These are phyloP conservation scores for Auxenochlorella pyrenoidosa DNA, from an alignment of 139 green algal species.

Conservation along the genomic window DNA sequence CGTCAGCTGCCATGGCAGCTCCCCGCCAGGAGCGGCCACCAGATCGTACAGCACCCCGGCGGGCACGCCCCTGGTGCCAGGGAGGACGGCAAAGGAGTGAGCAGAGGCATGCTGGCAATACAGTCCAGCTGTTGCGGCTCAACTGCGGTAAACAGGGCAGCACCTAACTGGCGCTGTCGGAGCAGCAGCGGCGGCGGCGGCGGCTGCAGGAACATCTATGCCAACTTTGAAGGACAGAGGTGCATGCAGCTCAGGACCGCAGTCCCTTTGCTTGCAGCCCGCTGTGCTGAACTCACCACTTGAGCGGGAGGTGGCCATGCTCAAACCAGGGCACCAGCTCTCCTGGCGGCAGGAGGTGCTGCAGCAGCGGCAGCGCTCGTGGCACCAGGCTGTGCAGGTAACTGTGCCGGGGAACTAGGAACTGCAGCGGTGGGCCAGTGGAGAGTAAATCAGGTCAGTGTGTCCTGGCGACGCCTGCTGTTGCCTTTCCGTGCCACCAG, in stretches of 20 bases:
- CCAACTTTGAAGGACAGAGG: too few species aligned
- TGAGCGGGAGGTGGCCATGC: conserved; percentile 52
- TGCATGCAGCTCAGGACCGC: too few species aligned
- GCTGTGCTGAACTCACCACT: conserved; percentile 52
- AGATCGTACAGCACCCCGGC: conserved; percentile 65
- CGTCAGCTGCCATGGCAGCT: conserved; percentile 45
- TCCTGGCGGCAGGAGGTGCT: conserved; percentile 65
- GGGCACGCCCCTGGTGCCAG: conserved; percentile 53
- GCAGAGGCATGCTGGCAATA: background rate
- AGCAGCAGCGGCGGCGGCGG: background rate
- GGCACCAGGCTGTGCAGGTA: conserved; percentile 55
- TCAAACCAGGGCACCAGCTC: conserved; percentile 64
- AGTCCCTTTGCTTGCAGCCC: too few species aligned
- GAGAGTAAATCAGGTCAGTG: too few species aligned
- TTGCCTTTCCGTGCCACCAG: background rate
- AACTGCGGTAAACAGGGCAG: too few species aligned
- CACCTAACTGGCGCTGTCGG: background rate
- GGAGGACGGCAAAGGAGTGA: background rate
- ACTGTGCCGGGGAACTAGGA: conserved; percentile 51
- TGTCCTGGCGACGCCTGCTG: too few species aligned
- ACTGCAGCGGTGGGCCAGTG: conserved; percentile 22
- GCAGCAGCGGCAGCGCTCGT: conserved; percentile 38
- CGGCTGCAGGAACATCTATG: too few species aligned
- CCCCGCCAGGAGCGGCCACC: conserved; percentile 21
- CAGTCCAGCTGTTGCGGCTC: too few species aligned